Evolutionary conservation across 805 yeast genomes (phyloP).

Genomic region (Myxozyma vanderwaltii): DNA sequence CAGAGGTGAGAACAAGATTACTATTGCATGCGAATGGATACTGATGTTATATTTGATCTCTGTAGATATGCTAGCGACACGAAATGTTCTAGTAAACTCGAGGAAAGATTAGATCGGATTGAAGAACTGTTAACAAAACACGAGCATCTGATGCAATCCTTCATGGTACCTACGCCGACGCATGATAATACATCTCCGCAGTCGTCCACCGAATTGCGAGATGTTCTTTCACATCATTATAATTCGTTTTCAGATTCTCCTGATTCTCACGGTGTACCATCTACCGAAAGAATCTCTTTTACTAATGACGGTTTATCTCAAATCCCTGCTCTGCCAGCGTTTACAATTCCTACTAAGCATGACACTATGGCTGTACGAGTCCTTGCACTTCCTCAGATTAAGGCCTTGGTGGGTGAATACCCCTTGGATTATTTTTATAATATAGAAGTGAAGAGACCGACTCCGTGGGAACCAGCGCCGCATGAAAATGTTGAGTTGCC

Average conservation of each 20-base stretch:
- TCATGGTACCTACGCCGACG: neutral
- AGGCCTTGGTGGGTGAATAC: constrained; percentile 13
- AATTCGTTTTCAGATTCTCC: neutral
- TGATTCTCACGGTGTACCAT: neutral
- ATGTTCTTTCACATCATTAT: neutral
- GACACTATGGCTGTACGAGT: constrained; percentile 12
- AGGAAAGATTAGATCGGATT: neutral
- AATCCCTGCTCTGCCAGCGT: constrained; percentile 3
- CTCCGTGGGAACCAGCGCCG: neutral
- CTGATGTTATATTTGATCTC: neutral
- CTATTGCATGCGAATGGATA: neutral
- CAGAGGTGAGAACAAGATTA: constrained; percentile 9
- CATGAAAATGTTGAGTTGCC: neutral
- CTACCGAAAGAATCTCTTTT: neutral
- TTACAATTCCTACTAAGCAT: constrained; percentile 13
- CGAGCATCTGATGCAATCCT: neutral
- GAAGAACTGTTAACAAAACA: neutral
- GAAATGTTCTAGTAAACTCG: neutral
- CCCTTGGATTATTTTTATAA: constrained; percentile 10
- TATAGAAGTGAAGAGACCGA: constrained; percentile 3
- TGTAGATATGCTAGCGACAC: neutral
- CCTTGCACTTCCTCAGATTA: constrained; percentile 9
- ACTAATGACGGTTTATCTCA: neutral
- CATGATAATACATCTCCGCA: neutral
- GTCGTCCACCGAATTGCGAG: neutral